Base-by-base conservation (phyloP, 345 rosid species). In the Hypericum androsaemum region DNA sequence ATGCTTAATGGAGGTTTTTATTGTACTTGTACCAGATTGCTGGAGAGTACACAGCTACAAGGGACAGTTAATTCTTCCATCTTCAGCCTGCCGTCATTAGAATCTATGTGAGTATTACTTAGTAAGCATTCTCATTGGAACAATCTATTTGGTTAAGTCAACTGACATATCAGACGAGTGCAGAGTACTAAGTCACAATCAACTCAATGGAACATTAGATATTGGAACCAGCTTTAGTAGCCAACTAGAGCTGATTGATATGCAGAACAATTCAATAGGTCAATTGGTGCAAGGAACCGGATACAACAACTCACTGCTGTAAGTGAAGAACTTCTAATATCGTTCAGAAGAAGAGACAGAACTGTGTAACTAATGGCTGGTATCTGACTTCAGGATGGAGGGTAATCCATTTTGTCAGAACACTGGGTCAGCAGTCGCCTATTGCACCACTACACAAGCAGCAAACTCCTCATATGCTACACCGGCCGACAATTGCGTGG, bases 381-480 rank as follows among this genome's bases (percentile, higher is more conserved):
- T 4, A 22, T 22, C 32, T 22, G 32, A 22, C 32, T 59, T 75
- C 87, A 88, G 99, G 67, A 81, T 94, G 66, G 57, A 56, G 9
- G 67, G 17, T 12, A 88, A 88, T 62, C 97, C 80, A 15, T 58
- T 80, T 54, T 92, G 97, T 56, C 14, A 6, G 11, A 81, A 83
- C 56, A 13, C 65, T 0, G 82, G 70, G 51, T 38, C 39, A 15
- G 4, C 43, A 6, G 13, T 12, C 42, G 8, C 8, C 44, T 88
- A 75, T 59, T 92, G 99, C 72, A 59, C 14, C 12, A 10, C 56
- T 49, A 11, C 60, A 10, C 54, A 6, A 12, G 32, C 32, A 22
- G 44, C 60, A 28, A 61, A 47, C 58, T 16, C 70, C 45, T 32
- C 77, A 2, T 80, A 66, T 53, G 39, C 66, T 8, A 81, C 97